A percentile compares a stretch with the other conserved stretches of the same genome.
Evolutionary conservation across 2,329 filamentous ascomycete genomes (phyloP).

Genomic region (Cercospora sp.): DNA sequence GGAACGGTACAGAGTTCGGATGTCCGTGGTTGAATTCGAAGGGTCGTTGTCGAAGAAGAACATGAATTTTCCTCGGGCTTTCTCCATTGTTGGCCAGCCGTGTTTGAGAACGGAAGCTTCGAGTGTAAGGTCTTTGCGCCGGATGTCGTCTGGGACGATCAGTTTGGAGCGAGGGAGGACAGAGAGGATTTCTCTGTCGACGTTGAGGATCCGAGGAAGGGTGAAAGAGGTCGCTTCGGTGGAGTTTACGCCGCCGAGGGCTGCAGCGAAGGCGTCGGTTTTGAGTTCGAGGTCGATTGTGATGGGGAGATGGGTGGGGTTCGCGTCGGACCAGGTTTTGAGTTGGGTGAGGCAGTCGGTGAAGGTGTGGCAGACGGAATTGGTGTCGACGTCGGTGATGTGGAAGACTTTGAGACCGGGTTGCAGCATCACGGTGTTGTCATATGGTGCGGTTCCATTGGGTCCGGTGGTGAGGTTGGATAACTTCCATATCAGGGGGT

Average conservation of each 20-base stretch:
- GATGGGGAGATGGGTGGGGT: constrained; percentile 51
- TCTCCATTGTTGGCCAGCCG: constrained; percentile 53
- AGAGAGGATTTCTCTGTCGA: constrained; percentile 52
- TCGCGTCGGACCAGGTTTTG: constrained; percentile 48
- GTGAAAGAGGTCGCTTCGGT: constrained; percentile 49
- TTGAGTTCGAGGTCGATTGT: constrained; percentile 55
- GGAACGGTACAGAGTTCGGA: constrained; percentile 45
- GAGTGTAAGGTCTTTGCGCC: constrained; percentile 45
- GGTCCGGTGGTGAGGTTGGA: constrained; percentile 43
- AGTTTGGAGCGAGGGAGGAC: constrained; percentile 47
- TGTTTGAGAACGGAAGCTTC: constrained; percentile 49
- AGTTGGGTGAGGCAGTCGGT: constrained; percentile 48
- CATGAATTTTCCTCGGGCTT: constrained; percentile 49
- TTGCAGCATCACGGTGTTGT: constrained; percentile 44
- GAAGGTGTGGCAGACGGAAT: constrained; percentile 51
- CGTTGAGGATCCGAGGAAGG: constrained; percentile 44
- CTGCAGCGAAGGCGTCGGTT: constrained; percentile 42
- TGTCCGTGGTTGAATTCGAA: constrained; percentile 34
- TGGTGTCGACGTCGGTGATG: constrained; percentile 53
- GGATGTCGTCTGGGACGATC: constrained; percentile 52
- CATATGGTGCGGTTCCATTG: constrained; percentile 40
- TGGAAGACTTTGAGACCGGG: constrained; percentile 55
- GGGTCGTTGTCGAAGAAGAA: constrained; percentile 57
- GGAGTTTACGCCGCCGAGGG: constrained; percentile 42
- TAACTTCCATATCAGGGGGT: constrained; percentile 47